These are phyloP conservation scores for Escovopsis sp. DNA, from an alignment of 2,329 filamentous ascomycete genomes.

Conservation along the genomic window DNA sequence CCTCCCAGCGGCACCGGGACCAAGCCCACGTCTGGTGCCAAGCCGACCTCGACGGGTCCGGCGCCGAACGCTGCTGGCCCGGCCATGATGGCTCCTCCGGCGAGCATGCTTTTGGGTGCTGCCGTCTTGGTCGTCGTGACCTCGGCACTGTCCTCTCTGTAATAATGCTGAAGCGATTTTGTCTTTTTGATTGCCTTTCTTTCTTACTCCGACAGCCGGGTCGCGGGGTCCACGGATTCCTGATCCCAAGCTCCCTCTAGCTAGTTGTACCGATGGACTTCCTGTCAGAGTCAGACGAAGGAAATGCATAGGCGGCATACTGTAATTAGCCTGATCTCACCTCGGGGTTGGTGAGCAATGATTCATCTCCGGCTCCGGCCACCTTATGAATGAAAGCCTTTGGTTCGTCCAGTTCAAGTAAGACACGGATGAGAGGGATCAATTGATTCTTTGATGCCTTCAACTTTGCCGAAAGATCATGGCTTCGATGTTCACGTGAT, in stretches of 20 bases:
- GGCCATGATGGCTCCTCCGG: neutral
- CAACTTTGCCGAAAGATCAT: too few species aligned
- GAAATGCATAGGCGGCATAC: too few species aligned
- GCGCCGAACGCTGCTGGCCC: neutral
- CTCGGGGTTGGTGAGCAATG: too few species aligned
- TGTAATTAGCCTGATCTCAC: too few species aligned
- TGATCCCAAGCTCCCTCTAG: too few species aligned
- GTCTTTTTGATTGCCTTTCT: neutral
- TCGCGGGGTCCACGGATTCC: too few species aligned
- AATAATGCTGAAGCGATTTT: neutral
- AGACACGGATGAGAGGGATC: neutral
- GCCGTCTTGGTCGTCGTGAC: neutral
- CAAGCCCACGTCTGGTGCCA: neutral
- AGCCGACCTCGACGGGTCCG: neutral
- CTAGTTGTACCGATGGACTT: too few species aligned
- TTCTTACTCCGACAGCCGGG: too few species aligned
- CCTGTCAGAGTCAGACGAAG: too few species aligned
- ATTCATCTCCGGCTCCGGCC: too few species aligned
- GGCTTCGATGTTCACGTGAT: too few species aligned
- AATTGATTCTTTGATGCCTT: too few species aligned
- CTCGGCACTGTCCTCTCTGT: neutral
- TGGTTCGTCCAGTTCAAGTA: neutral
- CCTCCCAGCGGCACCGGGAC: neutral
- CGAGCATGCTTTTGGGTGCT: constrained; percentile 3
- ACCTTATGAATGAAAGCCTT: neutral